Evolutionary conservation across 1,139 yeast genomes (phyloP).

Genomic region (Geotrichum carabidarum): DNA sequence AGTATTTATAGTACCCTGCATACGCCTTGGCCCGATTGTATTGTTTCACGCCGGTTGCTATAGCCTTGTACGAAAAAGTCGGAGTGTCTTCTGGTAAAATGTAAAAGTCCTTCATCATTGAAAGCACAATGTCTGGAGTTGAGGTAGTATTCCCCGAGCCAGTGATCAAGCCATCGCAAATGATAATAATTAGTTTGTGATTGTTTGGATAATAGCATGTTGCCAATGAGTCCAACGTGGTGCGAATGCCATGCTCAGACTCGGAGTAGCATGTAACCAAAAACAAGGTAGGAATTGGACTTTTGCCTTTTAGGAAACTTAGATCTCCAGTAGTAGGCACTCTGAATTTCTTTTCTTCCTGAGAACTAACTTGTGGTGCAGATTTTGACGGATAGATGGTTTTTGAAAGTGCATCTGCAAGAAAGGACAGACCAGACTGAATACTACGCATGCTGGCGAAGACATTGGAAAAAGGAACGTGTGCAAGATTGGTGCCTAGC

Average conservation of each 20-base stretch:
- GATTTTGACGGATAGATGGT: background rate
- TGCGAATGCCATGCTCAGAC: conserved; percentile 31
- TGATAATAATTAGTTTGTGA: conserved; percentile 32
- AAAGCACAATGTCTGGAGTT: conserved; percentile 35
- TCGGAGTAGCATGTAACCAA: conserved; percentile 37
- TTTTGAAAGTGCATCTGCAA: background rate
- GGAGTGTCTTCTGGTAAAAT: conserved; percentile 29
- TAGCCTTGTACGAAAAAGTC: conserved; percentile 31
- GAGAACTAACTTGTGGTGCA: background rate
- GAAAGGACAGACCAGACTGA: conserved; percentile 6
- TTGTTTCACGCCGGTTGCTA: conserved; percentile 34
- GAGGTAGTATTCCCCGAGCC: conserved; percentile 31
- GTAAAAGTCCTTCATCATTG: conserved; percentile 57
- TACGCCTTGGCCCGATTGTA: conserved; percentile 34
- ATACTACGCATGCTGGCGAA: conserved; percentile 12
- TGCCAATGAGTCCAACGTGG: conserved; percentile 35
- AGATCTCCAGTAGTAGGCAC: background rate
- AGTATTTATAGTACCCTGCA: conserved; percentile 33
- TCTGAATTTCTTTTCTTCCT: background rate
- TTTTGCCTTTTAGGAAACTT: conserved; percentile 3
- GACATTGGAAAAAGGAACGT: conserved; percentile 14
- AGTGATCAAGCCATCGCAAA: conserved; percentile 36
- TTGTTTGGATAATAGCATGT: conserved; percentile 30
- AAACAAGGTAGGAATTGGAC: conserved; percentile 46
- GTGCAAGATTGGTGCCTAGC: conserved; percentile 21